phyloP scores from a whole-genome alignment of 768 basidiomycete species.

The Artomyces pyxidatus region DNA sequence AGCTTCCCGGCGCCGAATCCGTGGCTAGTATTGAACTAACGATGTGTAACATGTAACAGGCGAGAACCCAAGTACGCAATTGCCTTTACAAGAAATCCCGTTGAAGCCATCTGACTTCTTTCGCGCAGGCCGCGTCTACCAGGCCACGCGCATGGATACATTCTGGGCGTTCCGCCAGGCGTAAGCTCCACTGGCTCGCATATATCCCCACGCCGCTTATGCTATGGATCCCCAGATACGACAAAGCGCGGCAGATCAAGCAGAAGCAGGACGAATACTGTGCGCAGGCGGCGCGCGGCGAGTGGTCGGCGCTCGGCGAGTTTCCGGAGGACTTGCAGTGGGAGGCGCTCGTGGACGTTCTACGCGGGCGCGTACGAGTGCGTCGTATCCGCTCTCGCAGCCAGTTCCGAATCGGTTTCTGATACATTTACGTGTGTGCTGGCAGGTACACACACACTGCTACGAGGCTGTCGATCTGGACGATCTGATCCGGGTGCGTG shows the following conservation, averaged over 20 bases:
- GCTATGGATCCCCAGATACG: constrained; percentile 43
- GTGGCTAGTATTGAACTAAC: background rate
- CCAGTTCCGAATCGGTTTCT: background rate
- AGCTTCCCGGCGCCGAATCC: constrained; percentile 9
- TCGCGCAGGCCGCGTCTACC: constrained; percentile 16
- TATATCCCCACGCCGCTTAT: constrained; percentile 49
- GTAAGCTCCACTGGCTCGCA: constrained; percentile 24
- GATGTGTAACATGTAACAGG: constrained; percentile 25
- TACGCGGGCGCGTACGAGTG: constrained; percentile 73
- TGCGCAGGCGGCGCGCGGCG: constrained; percentile 33
- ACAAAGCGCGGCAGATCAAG: constrained; percentile 59
- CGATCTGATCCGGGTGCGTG: constrained; percentile 26
- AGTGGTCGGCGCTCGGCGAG: constrained; percentile 43
- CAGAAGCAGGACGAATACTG: constrained; percentile 65
- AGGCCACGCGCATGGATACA: constrained; percentile 59
- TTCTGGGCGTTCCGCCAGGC: constrained; percentile 65
- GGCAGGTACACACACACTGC: constrained; percentile 53
- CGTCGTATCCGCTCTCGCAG: background rate
- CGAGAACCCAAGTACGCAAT: constrained; percentile 43
- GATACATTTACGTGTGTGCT: background rate
- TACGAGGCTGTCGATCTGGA: constrained; percentile 66
- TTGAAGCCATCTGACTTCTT: background rate
- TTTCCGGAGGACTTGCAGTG: constrained; percentile 70
- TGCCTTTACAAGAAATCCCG: background rate
- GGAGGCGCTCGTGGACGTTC: constrained; percentile 72